Evolutionary conservation across 129 eudicot species (phyloP).

Genomic region (Pittosporum tobira): DNA sequence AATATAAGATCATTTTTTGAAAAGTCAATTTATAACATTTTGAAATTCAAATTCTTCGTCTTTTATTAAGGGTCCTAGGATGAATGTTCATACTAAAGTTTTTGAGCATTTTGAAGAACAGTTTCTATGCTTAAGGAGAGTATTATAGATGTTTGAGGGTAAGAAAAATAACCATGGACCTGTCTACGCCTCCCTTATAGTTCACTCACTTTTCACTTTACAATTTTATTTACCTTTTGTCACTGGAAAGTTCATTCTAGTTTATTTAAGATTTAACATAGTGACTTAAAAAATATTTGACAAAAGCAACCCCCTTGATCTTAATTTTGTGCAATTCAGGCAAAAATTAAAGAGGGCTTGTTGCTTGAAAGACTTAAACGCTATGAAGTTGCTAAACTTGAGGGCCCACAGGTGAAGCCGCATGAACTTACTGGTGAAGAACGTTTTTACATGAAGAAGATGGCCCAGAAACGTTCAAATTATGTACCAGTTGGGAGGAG

Average conservation of each 20-base stretch:
- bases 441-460: slow-evolving; percentile 80
- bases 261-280: neutral
- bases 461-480: slow-evolving; percentile 88
- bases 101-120: too few species aligned
- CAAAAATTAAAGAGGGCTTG: slow-evolving; percentile 66
- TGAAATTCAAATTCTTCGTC: too few species aligned
- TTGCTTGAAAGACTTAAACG: slow-evolving; percentile 71
- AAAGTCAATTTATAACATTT: too few species aligned
- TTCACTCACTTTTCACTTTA: neutral
- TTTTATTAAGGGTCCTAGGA: too few species aligned
- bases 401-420: slow-evolving; percentile 77
- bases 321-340: slow-evolving; percentile 35
- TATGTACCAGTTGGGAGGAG: slow-evolving; percentile 88
- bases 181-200: neutral
- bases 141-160: too few species aligned
- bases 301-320: neutral
- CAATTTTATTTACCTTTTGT: too few species aligned
- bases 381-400: slow-evolving; percentile 75
- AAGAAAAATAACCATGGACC: too few species aligned
- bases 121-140: too few species aligned
- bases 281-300: neutral
- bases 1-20: too few species aligned
- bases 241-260: neutral
- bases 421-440: slow-evolving; percentile 75
- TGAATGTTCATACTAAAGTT: too few species aligned